Evolutionary conservation across 2,329 filamentous ascomycete species (phyloP).

Genomic region (Botrytis galanthina): DNA sequence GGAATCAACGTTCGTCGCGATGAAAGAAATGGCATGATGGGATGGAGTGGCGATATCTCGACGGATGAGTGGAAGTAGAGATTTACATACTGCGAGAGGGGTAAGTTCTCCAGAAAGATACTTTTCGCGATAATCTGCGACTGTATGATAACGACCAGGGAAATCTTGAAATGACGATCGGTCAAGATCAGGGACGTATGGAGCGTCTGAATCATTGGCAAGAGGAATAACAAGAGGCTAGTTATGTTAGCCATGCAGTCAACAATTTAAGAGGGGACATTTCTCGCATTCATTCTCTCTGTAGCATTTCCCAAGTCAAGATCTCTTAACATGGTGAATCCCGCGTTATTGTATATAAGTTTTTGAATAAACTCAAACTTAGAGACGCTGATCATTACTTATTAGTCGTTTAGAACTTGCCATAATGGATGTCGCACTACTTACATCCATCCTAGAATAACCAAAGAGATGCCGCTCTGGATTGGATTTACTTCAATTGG

Average conservation of each 20-base stretch:
- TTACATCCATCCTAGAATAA: slow-evolving; percentile 60
- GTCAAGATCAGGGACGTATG: slow-evolving; percentile 43
- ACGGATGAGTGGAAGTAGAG: slow-evolving; percentile 67
- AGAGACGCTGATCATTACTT: slow-evolving; percentile 47
- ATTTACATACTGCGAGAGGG: slow-evolving; percentile 68
- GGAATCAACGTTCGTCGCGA: slow-evolving; percentile 60
- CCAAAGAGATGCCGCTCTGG: slow-evolving; percentile 62
- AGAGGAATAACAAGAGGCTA: slow-evolving; percentile 58
- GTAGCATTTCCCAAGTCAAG: slow-evolving; percentile 47
- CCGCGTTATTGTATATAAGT: slow-evolving; percentile 67
- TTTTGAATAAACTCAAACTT: slow-evolving; percentile 60
- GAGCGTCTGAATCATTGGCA: slow-evolving; percentile 33
- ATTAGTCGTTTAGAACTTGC: not conserved
- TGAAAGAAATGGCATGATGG: slow-evolving; percentile 62
- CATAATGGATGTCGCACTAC: slow-evolving; percentile 29
- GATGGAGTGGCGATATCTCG: slow-evolving; percentile 53
- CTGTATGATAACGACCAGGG: slow-evolving; percentile 62
- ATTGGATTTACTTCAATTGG: not conserved
- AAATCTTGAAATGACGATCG: slow-evolving; percentile 44
- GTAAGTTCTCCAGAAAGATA: slow-evolving; percentile 69
- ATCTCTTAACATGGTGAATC: slow-evolving; percentile 49
- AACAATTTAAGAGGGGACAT: not conserved
- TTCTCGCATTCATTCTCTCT: slow-evolving; percentile 49
- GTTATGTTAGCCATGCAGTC: not conserved
- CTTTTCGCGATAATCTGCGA: slow-evolving; percentile 72